Conservation (phyloP, 352 stramenopile genomes). For the Phytophthora cajani region DNA sequence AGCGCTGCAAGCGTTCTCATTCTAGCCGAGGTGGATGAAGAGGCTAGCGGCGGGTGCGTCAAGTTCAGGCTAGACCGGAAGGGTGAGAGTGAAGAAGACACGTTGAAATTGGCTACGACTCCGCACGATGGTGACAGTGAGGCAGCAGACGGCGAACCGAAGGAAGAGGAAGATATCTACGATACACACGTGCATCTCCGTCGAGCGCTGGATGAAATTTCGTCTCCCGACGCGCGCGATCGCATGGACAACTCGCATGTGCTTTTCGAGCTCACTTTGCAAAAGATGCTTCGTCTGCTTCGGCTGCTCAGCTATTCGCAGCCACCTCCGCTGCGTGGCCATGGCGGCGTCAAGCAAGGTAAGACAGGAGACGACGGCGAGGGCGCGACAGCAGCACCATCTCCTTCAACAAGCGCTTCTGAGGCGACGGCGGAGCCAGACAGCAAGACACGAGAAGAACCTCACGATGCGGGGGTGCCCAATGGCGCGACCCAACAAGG, state of each 20-base stretch:
- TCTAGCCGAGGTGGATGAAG: conserved; percentile 71
- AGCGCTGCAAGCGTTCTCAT: conserved; percentile 62
- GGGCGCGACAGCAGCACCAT: background rate
- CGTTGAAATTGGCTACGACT: background rate
- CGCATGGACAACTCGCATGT: conserved; percentile 83
- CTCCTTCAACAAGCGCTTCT: conserved; percentile 10
- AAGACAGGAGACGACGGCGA: conserved; percentile 10
- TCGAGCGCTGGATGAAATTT: conserved; percentile 64
- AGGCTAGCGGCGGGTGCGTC: conserved; percentile 62
- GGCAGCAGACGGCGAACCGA: conserved; percentile 14
- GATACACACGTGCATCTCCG: conserved; percentile 78
- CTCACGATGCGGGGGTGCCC: conserved; percentile 6
- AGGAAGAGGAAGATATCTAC: conserved; percentile 50
- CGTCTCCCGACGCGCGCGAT: conserved; percentile 70
- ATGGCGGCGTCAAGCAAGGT: conserved; percentile 8
- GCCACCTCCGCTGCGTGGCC: conserved; percentile 23
- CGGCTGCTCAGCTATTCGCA: conserved; percentile 80
- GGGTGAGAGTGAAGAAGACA: conserved; percentile 17
- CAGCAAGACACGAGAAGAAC: conserved; percentile 27
- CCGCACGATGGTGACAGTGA: conserved; percentile 15
- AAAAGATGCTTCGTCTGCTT: conserved; percentile 74
- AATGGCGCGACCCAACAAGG: conserved; percentile 7
- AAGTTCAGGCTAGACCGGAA: conserved; percentile 77
- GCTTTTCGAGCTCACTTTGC: conserved; percentile 80
- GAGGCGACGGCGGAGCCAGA: conserved; percentile 12